Conservation (phyloP, 2,329 filamentous ascomycete species). For the Alternaria incomplexa region DNA sequence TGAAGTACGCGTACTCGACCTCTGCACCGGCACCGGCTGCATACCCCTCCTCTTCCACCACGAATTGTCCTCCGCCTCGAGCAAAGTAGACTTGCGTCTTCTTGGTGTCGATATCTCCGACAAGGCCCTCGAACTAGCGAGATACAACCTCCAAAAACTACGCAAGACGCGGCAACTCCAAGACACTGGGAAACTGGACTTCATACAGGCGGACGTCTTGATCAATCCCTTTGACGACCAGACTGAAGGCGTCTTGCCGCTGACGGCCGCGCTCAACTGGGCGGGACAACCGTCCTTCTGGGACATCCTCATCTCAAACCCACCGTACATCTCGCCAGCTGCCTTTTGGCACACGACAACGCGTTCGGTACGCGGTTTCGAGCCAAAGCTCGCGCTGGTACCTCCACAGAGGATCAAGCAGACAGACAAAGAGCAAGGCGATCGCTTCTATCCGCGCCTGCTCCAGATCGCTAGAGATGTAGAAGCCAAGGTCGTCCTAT, state of each 20-base stretch:
- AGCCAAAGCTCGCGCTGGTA: constrained; percentile 82
- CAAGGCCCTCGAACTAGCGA: constrained; percentile 69
- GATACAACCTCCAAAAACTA: constrained; percentile 63
- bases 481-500: constrained; percentile 62
- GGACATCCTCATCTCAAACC: constrained; percentile 82
- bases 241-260: constrained; percentile 2
- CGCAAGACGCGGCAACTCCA: constrained; percentile 12
- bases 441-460: constrained; percentile 73
- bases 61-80: constrained; percentile 55
- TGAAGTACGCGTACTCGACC: constrained; percentile 72
- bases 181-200: constrained; percentile 47
- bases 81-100: constrained; percentile 54
- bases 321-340: constrained; percentile 80
- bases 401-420: constrained; percentile 13
- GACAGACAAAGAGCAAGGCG: constrained; percentile 41
- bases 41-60: constrained; percentile 79
- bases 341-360: constrained; percentile 69
- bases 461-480: constrained; percentile 61
- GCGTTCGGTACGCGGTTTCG: constrained; percentile 78
- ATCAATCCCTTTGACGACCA: constrained; percentile 57
- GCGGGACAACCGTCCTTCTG: constrained; percentile 29
- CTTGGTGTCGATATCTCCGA: constrained; percentile 76
- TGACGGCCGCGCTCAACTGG: constrained; percentile 26
- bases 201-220: constrained; percentile 56
- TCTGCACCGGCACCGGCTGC: constrained; percentile 91